These are phyloP conservation scores for Aquilaria malaccensis DNA, from an alignment of 345 rosid genomes.

Conservation along the genomic window DNA sequence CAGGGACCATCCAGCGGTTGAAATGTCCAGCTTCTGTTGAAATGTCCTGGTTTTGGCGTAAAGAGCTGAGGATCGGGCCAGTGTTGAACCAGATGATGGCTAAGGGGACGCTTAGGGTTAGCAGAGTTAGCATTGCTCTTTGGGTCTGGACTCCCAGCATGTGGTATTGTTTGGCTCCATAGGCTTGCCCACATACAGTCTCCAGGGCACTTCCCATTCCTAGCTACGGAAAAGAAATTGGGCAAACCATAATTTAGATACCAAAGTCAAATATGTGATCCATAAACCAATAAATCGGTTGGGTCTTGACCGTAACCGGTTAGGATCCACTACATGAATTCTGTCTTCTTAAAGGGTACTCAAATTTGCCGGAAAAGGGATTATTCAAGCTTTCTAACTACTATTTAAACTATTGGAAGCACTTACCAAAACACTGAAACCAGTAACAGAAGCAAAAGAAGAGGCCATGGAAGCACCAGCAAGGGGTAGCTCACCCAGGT, in stretches of 20 bases:
- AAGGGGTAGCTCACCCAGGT: slow-evolving; percentile 37
- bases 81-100: slow-evolving; percentile 49
- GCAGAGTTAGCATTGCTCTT: slow-evolving; percentile 54
- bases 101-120: slow-evolving; percentile 40
- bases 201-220: slow-evolving; percentile 72
- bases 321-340: too few species aligned
- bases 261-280: too few species aligned
- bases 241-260: too few species aligned
- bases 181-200: slow-evolving; percentile 63
- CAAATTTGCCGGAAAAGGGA: background rate
- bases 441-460: slow-evolving; percentile 40
- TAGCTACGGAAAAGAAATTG: slow-evolving; percentile 18
- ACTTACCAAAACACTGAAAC: slow-evolving; percentile 37
- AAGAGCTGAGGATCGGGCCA: slow-evolving; percentile 27
- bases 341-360: background rate
- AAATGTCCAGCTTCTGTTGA: slow-evolving; percentile 33
- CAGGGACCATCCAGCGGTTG: slow-evolving; percentile 53
- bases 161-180: slow-evolving; percentile 57
- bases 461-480: slow-evolving; percentile 41
- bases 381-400: too few species aligned
- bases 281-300: too few species aligned
- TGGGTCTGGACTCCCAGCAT: slow-evolving; percentile 63
- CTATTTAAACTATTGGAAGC: background rate
- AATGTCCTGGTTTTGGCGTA: slow-evolving; percentile 38
- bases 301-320: too few species aligned